phyloP scores from a whole-genome alignment of 1,284 basidiomycete genomes.

The Malassezia restricta region DNA sequence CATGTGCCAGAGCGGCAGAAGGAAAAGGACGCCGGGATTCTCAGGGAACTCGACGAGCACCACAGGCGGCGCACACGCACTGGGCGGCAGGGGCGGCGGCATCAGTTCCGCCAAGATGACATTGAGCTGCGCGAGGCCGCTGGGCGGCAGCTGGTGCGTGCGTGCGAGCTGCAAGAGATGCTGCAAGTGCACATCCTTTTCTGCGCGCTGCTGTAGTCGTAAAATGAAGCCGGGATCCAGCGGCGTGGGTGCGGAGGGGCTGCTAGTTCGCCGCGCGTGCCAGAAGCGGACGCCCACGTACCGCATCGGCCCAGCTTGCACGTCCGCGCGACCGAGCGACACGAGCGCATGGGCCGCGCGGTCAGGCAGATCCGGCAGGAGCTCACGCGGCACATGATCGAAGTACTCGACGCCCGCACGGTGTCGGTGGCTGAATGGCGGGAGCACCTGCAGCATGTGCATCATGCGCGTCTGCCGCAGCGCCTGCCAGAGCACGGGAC shows the following conservation, averaged over 20 bases:
- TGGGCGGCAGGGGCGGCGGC: background rate
- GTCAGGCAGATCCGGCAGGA: constrained; percentile 31
- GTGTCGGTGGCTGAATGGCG: constrained; percentile 33
- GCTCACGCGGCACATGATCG: constrained; percentile 23
- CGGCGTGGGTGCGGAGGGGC: background rate
- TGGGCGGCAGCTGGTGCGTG: constrained; percentile 1
- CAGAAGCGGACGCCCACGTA: constrained; percentile 38
- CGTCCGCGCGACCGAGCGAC: constrained; percentile 32
- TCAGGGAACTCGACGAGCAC: constrained; percentile 43
- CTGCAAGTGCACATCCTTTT: constrained; percentile 9
- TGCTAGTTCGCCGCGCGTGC: constrained; percentile 20
- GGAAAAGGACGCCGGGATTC: constrained; percentile 36
- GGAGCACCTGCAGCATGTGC: constrained; percentile 37
- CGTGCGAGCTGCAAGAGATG: constrained; percentile 12
- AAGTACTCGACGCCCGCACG: constrained; percentile 28
- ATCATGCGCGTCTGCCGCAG: constrained; percentile 41
- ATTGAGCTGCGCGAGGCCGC: constrained; percentile 8
- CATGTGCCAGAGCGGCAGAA: constrained; percentile 38
- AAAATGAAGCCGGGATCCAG: constrained; percentile 10
- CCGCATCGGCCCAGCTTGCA: constrained; percentile 33
- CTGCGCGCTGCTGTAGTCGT: constrained; percentile 11
- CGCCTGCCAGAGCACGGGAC: constrained; percentile 32
- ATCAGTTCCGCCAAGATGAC: constrained; percentile 10
- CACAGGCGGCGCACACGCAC: constrained; percentile 23
- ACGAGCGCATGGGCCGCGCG: constrained; percentile 28